A percentile compares a stretch with the other conserved stretches of the same genome.
Conservation (phyloP, 73 alveolate genomes). For the Tetrahymena malaccensis region DNA sequence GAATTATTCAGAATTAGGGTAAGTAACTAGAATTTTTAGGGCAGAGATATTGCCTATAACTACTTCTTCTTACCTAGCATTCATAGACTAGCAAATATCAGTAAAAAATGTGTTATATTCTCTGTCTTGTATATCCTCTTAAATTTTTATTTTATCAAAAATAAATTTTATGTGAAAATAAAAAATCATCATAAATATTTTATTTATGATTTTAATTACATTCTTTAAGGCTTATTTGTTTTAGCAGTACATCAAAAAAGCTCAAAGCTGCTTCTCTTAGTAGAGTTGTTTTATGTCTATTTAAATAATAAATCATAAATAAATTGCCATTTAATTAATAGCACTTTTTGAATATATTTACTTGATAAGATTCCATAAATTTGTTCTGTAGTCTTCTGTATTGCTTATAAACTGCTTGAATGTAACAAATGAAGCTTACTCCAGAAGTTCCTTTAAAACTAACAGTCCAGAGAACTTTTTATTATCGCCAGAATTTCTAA, state of each 20-base stretch:
- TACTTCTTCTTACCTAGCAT: conserved; percentile 1
- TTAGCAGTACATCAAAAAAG: conserved; percentile 12
- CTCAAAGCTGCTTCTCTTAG: conserved; percentile 37
- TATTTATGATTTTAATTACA: neutral
- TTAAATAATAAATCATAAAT: neutral
- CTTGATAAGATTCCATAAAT: neutral
- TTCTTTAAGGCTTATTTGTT: conserved; percentile 22
- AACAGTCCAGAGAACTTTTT: conserved; percentile 17
- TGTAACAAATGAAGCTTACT: conserved; percentile 27
- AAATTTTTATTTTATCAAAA: neutral
- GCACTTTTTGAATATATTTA: neutral
- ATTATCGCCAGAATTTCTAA: neutral
- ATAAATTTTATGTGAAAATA: neutral
- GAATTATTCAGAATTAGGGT: conserved; percentile 16
- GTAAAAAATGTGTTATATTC: neutral
- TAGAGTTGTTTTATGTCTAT: neutral
- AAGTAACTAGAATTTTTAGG: conserved; percentile 11
- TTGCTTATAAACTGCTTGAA: conserved; percentile 11
- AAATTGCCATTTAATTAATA: neutral
- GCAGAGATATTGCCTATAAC: conserved; percentile 28
- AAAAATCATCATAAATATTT: neutral
- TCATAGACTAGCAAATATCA: neutral
- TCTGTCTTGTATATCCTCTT: neutral
- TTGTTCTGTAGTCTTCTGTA: neutral
- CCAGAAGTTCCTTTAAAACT: conserved; percentile 15